These are phyloP conservation scores for Pelagomonas calceolata DNA, from an alignment of 108 stramenopile genomes.

Conservation along the genomic window DNA sequence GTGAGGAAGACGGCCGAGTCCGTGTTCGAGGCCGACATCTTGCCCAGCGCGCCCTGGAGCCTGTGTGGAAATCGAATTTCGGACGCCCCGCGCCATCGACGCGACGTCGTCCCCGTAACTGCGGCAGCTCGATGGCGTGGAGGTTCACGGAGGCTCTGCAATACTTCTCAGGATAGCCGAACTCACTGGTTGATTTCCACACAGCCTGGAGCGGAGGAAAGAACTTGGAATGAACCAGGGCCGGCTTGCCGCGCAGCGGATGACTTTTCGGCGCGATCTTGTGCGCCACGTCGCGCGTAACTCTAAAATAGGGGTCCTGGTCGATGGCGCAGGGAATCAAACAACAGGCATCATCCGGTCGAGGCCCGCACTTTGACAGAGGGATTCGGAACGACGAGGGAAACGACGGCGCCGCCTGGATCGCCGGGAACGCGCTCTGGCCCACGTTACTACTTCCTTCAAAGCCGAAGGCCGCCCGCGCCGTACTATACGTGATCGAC, in stretches of 20 bases:
- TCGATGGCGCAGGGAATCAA: constrained; percentile 98
- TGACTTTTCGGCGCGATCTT: constrained; percentile 57
- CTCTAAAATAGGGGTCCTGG: constrained; percentile 98
- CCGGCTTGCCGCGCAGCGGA: constrained; percentile 71
- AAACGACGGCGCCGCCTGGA: constrained; percentile 94
- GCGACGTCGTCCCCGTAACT: no score
- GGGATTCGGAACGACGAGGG: constrained; percentile 73
- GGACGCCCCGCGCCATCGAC: no score
- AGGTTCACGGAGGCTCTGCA: no score
- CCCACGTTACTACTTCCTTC: constrained; percentile 79
- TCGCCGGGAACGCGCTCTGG: constrained; percentile 79
- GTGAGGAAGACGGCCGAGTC: constrained; percentile 90
- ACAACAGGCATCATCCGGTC: constrained; percentile 54
- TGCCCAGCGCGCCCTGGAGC: constrained; percentile 83
- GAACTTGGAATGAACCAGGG: constrained; percentile 95
- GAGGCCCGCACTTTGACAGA: constrained; percentile 33
- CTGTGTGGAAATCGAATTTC: no score
- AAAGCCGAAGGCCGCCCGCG: constrained; percentile 94
- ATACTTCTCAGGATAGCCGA: no score
- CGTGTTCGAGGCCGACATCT: constrained; percentile 75
- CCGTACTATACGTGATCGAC: constrained; percentile 80
- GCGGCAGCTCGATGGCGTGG: no score
- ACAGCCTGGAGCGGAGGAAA: constrained; percentile 94
- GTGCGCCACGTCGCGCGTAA: constrained; percentile 95
- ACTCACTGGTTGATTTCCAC: no score